Evolutionary conservation across 2,329 filamentous ascomycete species (phyloP).

Genomic region (Orbilia ellipsospora): DNA sequence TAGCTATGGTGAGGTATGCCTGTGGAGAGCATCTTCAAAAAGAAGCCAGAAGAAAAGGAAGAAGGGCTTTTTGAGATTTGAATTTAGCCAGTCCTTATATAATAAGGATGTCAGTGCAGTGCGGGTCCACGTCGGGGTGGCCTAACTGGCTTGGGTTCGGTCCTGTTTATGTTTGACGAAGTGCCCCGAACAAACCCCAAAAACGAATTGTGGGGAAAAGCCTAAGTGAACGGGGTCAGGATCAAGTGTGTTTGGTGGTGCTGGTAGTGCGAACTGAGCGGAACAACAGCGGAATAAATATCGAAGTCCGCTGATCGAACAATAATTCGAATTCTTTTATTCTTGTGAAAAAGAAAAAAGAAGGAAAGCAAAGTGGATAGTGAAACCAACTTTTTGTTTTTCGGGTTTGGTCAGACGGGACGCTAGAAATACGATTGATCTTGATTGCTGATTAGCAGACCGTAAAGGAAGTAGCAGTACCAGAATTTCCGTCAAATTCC

Average conservation of each 20-base stretch:
- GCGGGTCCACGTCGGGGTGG: conserved; percentile 46
- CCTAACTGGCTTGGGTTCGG: not conserved
- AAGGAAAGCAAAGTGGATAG: not conserved
- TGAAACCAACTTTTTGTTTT: conserved; percentile 47
- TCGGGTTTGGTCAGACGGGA: conserved; percentile 33
- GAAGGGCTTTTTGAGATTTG: conserved; percentile 33
- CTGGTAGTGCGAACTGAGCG: conserved; percentile 14
- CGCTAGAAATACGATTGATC: conserved; percentile 13
- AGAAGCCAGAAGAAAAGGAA: conserved; percentile 25
- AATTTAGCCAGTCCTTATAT: conserved; percentile 56
- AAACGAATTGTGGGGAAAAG: conserved; percentile 53
- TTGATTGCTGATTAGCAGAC: conserved; percentile 37
- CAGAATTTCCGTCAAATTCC: conserved; percentile 41
- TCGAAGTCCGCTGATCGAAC: conserved; percentile 53
- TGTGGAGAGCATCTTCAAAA: conserved; percentile 59
- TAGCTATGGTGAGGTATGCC: conserved; percentile 59
- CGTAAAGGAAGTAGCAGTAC: conserved; percentile 27
- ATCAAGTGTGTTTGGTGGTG: conserved; percentile 9
- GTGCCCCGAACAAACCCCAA: conserved; percentile 48
- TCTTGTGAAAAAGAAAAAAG: no score
- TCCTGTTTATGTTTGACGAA: conserved; percentile 42
- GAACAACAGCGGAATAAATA: conserved; percentile 43
- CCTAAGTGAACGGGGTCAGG: conserved; percentile 35
- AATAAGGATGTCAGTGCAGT: conserved; percentile 32
- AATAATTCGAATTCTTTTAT: no score